Conservation (phyloP, 2,329 filamentous ascomycete genomes). For the Colletotrichum cordylinicola region DNA sequence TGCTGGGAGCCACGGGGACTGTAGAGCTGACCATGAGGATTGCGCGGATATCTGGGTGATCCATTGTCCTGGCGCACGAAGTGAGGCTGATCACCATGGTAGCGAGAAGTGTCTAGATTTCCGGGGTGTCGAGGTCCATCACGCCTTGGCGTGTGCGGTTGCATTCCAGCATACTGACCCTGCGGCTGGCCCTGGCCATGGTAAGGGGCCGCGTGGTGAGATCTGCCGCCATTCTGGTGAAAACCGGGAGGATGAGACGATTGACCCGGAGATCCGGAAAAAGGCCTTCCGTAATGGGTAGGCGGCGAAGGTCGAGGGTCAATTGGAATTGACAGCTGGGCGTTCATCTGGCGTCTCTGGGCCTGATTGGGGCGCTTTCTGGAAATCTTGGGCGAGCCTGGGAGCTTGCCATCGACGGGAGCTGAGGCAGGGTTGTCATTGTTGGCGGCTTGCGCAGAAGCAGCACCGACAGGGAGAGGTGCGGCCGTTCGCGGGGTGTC, state of each 20-base stretch:
- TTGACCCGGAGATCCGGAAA: slow-evolving; percentile 33
- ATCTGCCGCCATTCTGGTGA: background rate
- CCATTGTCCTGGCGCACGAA: background rate
- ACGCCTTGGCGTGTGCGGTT: slow-evolving; percentile 27
- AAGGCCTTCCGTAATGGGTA: slow-evolving; percentile 31
- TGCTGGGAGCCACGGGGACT: slow-evolving; percentile 33
- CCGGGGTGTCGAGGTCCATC: slow-evolving; percentile 26
- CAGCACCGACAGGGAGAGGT: background rate
- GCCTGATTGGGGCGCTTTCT: slow-evolving; percentile 67
- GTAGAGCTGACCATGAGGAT: slow-evolving; percentile 33
- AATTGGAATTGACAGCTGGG: slow-evolving; percentile 62
- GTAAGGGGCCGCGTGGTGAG: background rate
- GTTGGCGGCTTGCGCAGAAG: background rate
- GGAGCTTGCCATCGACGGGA: slow-evolving; percentile 41
- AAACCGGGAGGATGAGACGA: slow-evolving; percentile 24
- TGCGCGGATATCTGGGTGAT: slow-evolving; percentile 2
- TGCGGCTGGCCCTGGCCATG: background rate
- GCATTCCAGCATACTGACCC: background rate
- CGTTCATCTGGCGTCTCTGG: slow-evolving; percentile 66
- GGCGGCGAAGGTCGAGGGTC: slow-evolving; percentile 47
- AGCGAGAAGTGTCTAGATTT: background rate
- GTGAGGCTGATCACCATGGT: background rate
- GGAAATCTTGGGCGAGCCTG: slow-evolving; percentile 31
- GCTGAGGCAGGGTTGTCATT: background rate
- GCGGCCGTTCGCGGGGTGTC: slow-evolving; percentile 13